Evolutionary conservation across 2,329 filamentous ascomycete species (phyloP).

Genomic region (Metarhizium anisopliae): DNA sequence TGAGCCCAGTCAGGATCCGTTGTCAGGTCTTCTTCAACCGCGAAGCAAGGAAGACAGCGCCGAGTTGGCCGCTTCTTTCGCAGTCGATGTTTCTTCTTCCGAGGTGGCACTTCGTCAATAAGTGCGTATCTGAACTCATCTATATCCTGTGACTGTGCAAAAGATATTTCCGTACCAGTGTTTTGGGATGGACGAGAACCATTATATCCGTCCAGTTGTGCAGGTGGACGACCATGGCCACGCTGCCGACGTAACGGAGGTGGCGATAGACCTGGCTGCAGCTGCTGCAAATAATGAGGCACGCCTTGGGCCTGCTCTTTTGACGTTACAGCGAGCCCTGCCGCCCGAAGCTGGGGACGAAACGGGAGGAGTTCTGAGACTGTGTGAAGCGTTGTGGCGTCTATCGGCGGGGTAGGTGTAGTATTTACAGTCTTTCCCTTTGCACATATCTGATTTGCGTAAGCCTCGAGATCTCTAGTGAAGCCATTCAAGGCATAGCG

Average conservation of each 20-base stretch:
- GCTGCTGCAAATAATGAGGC: constrained; percentile 9
- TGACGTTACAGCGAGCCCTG: constrained; percentile 49
- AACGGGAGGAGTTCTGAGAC: constrained; percentile 45
- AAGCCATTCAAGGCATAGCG: constrained; percentile 30
- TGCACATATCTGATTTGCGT: constrained; percentile 24
- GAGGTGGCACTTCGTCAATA: constrained; percentile 19
- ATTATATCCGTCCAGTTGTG: constrained; percentile 21
- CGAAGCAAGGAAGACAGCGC: constrained; percentile 22
- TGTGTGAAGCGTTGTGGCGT: constrained; percentile 38
- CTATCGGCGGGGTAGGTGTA: constrained; percentile 31
- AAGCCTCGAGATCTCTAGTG: constrained; percentile 19
- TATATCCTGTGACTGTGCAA: constrained; percentile 18
- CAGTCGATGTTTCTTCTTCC: constrained; percentile 11
- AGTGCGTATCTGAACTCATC: constrained; percentile 25
- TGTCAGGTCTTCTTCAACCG: constrained; percentile 13
- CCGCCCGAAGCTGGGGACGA: constrained; percentile 41
- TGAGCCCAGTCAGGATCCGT: constrained; percentile 16
- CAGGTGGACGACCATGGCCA: background rate
- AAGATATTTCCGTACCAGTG: constrained; percentile 22
- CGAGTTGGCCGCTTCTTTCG: constrained; percentile 9
- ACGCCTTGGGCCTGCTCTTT: constrained; percentile 29
- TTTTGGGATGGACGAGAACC: constrained; percentile 13
- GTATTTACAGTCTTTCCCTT: constrained; percentile 28
- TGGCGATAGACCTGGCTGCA: constrained; percentile 1
- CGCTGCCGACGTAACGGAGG: background rate